Evolutionary conservation across 306 rosid genomes (phyloP).

Genomic region (Cercis canadensis): DNA sequence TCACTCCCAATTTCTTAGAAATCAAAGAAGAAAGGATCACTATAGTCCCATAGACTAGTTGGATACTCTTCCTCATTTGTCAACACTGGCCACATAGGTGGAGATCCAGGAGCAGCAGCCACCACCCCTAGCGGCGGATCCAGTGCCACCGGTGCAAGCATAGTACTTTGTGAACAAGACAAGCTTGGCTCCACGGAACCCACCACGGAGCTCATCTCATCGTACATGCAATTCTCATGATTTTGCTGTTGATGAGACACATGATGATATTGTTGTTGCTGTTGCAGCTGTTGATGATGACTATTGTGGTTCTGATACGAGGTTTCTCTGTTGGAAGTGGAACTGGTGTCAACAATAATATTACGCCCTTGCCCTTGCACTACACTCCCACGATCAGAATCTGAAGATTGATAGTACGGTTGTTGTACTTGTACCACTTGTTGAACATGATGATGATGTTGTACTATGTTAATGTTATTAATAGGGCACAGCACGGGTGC

Average conservation of each 20-base stretch:
- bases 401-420: slow-evolving; percentile 13
- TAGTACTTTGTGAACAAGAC: slow-evolving; percentile 32
- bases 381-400: not conserved
- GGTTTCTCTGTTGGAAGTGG: slow-evolving; percentile 19
- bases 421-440: slow-evolving; percentile 37
- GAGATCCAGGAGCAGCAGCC: slow-evolving; percentile 53
- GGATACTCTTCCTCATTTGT: slow-evolving; percentile 57
- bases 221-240: slow-evolving; percentile 27
- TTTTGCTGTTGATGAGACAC: not conserved
- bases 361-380: not conserved
- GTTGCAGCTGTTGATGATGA: slow-evolving; percentile 21
- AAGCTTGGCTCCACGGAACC: slow-evolving; percentile 45
- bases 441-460: slow-evolving; percentile 23
- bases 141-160: slow-evolving; percentile 43
- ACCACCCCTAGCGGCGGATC: slow-evolving; percentile 49
- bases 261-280: not conserved
- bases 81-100: slow-evolving; percentile 63
- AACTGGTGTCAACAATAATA: not conserved
- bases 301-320: slow-evolving; percentile 39
- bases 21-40: slow-evolving; percentile 74
- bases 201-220: slow-evolving; percentile 38
- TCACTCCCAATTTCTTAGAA: slow-evolving; percentile 34
- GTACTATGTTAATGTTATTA: not conserved
- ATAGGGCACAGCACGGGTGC: slow-evolving; percentile 35
- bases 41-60: slow-evolving; percentile 76